Percentiles rank a stretch among this genome's conserved stretches.
Conservation (phyloP, 2,329 filamentous ascomycete species). For the Alternaria gaisen region DNA sequence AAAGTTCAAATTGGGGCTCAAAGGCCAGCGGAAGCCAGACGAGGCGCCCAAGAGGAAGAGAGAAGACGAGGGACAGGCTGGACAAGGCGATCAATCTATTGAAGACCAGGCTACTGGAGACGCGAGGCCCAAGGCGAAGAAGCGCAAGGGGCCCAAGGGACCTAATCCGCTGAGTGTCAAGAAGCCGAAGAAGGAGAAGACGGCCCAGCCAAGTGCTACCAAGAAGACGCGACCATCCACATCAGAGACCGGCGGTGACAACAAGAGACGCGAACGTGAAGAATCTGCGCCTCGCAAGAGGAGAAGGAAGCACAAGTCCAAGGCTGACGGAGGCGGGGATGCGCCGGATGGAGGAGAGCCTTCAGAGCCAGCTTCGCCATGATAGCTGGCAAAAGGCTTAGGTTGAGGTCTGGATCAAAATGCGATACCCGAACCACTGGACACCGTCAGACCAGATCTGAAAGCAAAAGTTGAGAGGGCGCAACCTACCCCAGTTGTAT, state of each 20-base stretch:
- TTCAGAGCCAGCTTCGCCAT: conserved; percentile 31
- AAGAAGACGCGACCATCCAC: conserved; percentile 26
- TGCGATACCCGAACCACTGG: conserved; percentile 22
- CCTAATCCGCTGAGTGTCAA: conserved; percentile 77
- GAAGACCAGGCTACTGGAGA: conserved; percentile 31
- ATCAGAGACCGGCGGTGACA: conserved; percentile 22
- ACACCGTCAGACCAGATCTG: conserved; percentile 5
- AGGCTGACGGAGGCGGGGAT: conserved; percentile 34
- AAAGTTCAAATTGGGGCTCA: conserved; percentile 78
- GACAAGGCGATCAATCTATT: conserved; percentile 27
- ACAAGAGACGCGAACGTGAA: conserved; percentile 23
- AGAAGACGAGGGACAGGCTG: conserved; percentile 58
- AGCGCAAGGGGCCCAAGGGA: conserved; percentile 68
- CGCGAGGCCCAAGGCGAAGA: conserved; percentile 58
- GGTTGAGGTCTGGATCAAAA: background rate
- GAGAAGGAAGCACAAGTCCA: conserved; percentile 52
- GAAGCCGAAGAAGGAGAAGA: conserved; percentile 67
- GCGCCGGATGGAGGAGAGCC: conserved; percentile 25
- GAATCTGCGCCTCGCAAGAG: conserved; percentile 46
- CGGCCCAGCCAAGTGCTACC: conserved; percentile 16
- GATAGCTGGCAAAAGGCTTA: conserved; percentile 12
- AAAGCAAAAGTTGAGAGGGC: background rate
- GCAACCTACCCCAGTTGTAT: conserved; percentile 4
- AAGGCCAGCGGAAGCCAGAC: conserved; percentile 51
- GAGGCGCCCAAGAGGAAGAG: conserved; percentile 48